These are phyloP conservation scores for Mycena polygramma DNA, from an alignment of 768 basidiomycete genomes.

Conservation along the genomic window DNA sequence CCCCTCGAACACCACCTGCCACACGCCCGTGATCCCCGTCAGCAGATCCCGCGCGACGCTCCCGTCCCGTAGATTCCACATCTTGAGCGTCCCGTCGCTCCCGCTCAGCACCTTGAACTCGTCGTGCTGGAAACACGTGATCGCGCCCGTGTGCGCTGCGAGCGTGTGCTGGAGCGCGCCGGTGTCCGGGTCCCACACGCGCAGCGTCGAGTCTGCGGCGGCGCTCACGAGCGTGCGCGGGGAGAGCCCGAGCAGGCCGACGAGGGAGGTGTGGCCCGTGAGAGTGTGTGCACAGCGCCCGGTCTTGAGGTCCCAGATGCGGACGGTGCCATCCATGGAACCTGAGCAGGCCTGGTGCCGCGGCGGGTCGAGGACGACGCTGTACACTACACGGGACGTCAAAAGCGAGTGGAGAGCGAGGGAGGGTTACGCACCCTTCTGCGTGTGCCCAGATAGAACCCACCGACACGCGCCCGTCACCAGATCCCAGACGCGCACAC, in stretches of 20 bases:
- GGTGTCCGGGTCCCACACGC: conserved; percentile 93
- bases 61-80: conserved; percentile 96
- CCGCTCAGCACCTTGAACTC: conserved; percentile 97
- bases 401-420: conserved; percentile 10
- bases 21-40: conserved; percentile 93
- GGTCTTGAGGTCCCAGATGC: conserved; percentile 90
- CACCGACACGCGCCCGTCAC: conserved; percentile 85
- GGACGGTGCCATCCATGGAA: conserved; percentile 98
- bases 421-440: conserved; percentile 76
- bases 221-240: conserved; percentile 94
- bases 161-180: conserved; percentile 87
- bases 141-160: conserved; percentile 95
- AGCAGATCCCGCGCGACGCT: conserved; percentile 88
- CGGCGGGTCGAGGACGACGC: conserved; percentile 88
- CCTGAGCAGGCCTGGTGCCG: conserved; percentile 96
- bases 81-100: conserved; percentile 95
- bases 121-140: conserved; percentile 99
- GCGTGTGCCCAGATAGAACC: conserved; percentile 88
- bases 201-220: conserved; percentile 94
- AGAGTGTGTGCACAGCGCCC: conserved; percentile 86
- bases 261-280: conserved; percentile 93
- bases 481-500: conserved; percentile 96
- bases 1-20: conserved; percentile 97
- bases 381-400: conserved; percentile 76
- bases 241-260: conserved; percentile 92